Evolutionary conservation across 768 basidiomycete genomes (phyloP).

Genomic region (Thelephora aurantiotincta): DNA sequence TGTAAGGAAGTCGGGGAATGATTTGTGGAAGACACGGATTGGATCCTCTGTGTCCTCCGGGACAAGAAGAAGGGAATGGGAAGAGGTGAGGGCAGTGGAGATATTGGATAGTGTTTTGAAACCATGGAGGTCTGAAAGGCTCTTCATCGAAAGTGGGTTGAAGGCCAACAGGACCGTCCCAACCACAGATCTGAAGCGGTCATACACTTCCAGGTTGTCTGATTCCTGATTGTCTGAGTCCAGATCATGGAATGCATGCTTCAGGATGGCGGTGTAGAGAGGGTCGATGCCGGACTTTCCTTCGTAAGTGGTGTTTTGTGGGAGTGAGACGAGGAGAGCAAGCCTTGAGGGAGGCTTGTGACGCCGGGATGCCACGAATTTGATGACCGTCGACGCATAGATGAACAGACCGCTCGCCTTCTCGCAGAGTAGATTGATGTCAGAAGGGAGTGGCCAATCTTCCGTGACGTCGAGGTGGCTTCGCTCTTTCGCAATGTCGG

Average conservation of each 20-base stretch:
- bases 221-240: background rate
- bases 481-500: background rate
- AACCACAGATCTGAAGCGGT: background rate
- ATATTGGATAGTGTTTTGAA: background rate
- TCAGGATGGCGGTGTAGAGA: conserved; percentile 5
- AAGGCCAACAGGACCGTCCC: background rate
- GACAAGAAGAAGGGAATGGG: conserved; percentile 9
- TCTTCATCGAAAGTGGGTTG: background rate
- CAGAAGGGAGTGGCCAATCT: background rate
- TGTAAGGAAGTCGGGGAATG: conserved; percentile 12
- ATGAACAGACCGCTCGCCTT: conserved; percentile 10
- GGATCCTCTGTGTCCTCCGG: conserved; percentile 3
- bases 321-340: background rate
- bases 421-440: background rate
- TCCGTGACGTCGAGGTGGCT: background rate
- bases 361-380: conserved; percentile 8
- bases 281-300: conserved; percentile 6
- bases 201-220: background rate
- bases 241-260: background rate
- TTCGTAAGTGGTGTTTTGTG: background rate
- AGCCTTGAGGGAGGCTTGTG: background rate
- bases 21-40: conserved; percentile 9
- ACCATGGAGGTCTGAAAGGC: background rate
- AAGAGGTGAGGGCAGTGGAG: conserved; percentile 3
- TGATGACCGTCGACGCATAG: conserved; percentile 10